A percentile compares a stretch with the other conserved stretches of the same genome.
Conservation (phyloP, 805 yeast genomes). For the Kuraishia capsulata region DNA sequence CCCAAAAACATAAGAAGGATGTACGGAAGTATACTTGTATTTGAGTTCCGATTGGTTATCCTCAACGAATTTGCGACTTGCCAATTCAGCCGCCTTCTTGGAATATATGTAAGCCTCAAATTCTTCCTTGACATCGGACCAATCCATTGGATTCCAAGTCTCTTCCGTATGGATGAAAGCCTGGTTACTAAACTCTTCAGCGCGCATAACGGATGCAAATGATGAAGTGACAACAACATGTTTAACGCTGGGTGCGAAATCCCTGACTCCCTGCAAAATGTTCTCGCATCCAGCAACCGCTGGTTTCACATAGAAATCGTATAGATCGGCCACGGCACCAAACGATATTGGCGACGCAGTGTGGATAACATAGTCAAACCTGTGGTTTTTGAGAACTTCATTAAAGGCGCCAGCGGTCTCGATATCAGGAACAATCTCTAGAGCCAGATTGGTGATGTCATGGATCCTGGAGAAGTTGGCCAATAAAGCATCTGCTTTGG, state of each 20-base stretch:
- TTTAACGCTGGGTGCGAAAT: conserved; percentile 32
- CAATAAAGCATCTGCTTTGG: conserved; percentile 18
- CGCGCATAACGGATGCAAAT: conserved; percentile 4
- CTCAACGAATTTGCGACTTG: conserved; percentile 23
- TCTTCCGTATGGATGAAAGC: conserved; percentile 13
- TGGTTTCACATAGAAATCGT: conserved; percentile 38
- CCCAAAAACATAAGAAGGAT: conserved; percentile 34
- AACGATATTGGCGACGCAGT: conserved; percentile 40
- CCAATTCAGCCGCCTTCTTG: conserved; percentile 29
- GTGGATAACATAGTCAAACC: conserved; percentile 36
- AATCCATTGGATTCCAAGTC: conserved; percentile 16
- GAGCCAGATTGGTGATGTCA: conserved; percentile 10
- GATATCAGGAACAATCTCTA: conserved; percentile 26
- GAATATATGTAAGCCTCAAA: conserved; percentile 24
- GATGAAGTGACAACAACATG: conserved; percentile 38
- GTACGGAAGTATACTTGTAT: conserved; percentile 24
- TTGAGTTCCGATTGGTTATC: conserved; percentile 19
- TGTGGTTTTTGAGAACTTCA: conserved; percentile 29
- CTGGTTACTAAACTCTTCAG: not conserved
- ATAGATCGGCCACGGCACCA: conserved; percentile 27
- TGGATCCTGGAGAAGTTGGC: conserved; percentile 10
- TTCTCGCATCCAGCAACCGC: conserved; percentile 47
- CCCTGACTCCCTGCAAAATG: conserved; percentile 32
- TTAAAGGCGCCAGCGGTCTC: conserved; percentile 36
- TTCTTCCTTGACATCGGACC: conserved; percentile 8